Evolutionary conservation across 768 basidiomycete species (phyloP).

Genomic region (Tylopilus intermedius): DNA sequence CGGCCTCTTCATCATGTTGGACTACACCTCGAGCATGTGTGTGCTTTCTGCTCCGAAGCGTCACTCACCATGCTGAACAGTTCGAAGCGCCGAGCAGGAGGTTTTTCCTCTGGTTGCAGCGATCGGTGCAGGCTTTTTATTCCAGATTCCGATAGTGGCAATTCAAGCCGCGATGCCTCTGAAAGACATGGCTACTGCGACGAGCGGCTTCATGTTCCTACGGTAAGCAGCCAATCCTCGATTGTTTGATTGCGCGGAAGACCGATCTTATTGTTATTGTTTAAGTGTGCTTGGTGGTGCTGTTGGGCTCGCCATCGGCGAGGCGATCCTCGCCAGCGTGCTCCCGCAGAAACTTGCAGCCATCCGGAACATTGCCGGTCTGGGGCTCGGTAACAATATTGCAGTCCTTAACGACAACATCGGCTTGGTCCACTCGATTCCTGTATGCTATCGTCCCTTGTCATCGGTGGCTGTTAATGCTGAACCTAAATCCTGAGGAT

Average conservation of each 20-base stretch:
- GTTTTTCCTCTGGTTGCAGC: slow-evolving; percentile 61
- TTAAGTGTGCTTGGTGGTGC: slow-evolving; percentile 65
- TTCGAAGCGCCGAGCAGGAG: slow-evolving; percentile 50
- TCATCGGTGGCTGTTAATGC: background rate
- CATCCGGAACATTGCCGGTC: slow-evolving; percentile 28
- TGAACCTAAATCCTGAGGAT: slow-evolving; percentile 36
- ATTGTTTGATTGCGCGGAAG: background rate
- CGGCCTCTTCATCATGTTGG: slow-evolving; percentile 68
- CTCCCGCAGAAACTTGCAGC: slow-evolving; percentile 31
- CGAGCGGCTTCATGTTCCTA: slow-evolving; percentile 66
- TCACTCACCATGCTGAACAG: background rate
- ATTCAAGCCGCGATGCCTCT: slow-evolving; percentile 83
- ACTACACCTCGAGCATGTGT: slow-evolving; percentile 48
- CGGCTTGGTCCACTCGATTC: slow-evolving; percentile 31
- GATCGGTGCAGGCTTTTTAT: slow-evolving; percentile 58
- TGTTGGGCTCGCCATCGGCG: slow-evolving; percentile 65
- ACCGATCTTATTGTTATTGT: background rate
- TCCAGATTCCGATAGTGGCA: slow-evolving; percentile 63
- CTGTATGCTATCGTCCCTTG: slow-evolving; percentile 1
- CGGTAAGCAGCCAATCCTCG: slow-evolving; percentile 33
- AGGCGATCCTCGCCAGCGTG: slow-evolving; percentile 62
- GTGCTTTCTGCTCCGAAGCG: slow-evolving; percentile 7
- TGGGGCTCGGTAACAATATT: slow-evolving; percentile 33
- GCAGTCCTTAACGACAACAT: slow-evolving; percentile 44
- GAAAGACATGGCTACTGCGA: slow-evolving; percentile 80